Percentiles rank a stretch among this genome's conserved stretches.
phyloP scores from a whole-genome alignment of 2,329 filamentous ascomycete species.

The Xylaria sp. region DNA sequence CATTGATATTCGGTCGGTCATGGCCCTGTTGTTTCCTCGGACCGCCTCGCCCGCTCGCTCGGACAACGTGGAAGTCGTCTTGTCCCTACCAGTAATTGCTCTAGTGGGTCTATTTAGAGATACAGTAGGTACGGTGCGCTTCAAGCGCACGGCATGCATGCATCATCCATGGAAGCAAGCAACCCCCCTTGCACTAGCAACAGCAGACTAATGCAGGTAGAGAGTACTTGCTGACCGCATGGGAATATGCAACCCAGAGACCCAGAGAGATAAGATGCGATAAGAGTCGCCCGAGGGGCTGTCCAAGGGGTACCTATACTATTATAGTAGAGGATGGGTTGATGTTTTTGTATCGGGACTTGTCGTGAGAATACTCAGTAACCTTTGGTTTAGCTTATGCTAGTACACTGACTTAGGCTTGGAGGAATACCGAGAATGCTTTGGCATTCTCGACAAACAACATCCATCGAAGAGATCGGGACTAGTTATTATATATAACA shows the following conservation, averaged over 20 bases:
- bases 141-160: background rate
- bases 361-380: slow-evolving; percentile 5
- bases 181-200: background rate
- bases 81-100: background rate
- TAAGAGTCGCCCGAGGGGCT: background rate
- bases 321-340: background rate
- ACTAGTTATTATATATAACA: background rate
- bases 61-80: background rate
- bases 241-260: slow-evolving; percentile 9
- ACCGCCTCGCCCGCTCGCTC: background rate
- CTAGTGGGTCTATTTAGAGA: background rate
- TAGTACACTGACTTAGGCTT: background rate
- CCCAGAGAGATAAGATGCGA: slow-evolving; percentile 16
- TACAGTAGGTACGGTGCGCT: background rate
- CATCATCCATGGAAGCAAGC: background rate
- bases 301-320: too few relatives aligned
- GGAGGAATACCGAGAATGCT: background rate
- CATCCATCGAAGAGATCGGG: background rate
- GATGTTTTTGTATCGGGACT: slow-evolving; percentile 5
- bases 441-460: background rate
- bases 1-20: too few relatives aligned
- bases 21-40: background rate
- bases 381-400: too few relatives aligned
- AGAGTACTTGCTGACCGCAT: slow-evolving; percentile 1
- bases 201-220: background rate